Evolutionary conservation across 2,329 filamentous ascomycete species (phyloP).

Genomic region (Neonectria neomacrospora): DNA sequence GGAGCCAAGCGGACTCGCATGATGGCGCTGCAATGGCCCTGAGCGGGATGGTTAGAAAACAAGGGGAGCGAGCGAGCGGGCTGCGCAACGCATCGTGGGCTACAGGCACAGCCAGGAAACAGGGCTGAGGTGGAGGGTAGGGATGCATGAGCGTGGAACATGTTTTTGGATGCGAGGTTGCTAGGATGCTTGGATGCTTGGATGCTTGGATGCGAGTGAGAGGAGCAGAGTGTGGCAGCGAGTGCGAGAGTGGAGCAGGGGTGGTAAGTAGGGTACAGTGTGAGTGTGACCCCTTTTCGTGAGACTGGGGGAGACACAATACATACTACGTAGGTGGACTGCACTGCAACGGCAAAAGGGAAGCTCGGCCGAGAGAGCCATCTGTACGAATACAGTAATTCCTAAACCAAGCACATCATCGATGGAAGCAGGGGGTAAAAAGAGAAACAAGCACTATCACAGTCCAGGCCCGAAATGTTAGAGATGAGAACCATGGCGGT

Average conservation of each 20-base stretch:
- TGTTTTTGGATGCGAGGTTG: background rate
- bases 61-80: constrained; percentile 22
- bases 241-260: constrained; percentile 8
- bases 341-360: background rate
- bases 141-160: constrained; percentile 30
- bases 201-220: constrained; percentile 3
- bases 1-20: constrained; percentile 17
- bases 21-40: constrained; percentile 10
- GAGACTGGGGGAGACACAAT: background rate
- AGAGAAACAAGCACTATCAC: background rate
- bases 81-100: constrained; percentile 35
- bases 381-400: background rate
- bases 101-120: constrained; percentile 43
- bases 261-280: background rate
- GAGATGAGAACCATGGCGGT: background rate
- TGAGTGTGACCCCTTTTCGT: constrained; percentile 5
- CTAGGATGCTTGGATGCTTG: too few relatives aligned
- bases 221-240: constrained; percentile 20
- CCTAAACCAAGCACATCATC: background rate
- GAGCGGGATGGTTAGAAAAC: constrained; percentile 11
- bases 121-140: constrained; percentile 45
- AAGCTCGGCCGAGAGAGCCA: background rate
- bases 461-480: background rate
- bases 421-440: background rate
- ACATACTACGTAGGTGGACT: too few relatives aligned